A percentile compares a stretch with the other conserved stretches of the same genome.
These are phyloP conservation scores for Globisporangium nagaii DNA, from an alignment of 352 stramenopile species.

Conservation along the genomic window DNA sequence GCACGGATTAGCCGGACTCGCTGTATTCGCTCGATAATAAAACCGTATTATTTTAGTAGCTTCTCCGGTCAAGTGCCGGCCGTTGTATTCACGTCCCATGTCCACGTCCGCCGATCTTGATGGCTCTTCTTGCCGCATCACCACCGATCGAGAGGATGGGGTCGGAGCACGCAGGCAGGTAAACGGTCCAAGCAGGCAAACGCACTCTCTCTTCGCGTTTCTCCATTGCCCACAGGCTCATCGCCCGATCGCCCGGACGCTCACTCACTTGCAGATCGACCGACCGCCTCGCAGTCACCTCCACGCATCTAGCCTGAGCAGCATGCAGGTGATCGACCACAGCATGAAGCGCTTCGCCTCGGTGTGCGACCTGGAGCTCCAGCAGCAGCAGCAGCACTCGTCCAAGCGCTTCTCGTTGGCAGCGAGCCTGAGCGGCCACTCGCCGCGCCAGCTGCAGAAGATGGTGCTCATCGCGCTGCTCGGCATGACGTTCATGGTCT, in stretches of 20 bases:
- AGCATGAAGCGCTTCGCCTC: conserved; percentile 11
- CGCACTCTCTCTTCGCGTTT: no score
- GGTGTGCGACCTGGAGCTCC: conserved; percentile 10
- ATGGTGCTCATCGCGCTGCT: conserved; percentile 2
- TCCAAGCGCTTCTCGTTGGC: not conserved
- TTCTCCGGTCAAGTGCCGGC: no score
- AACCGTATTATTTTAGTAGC: not conserved
- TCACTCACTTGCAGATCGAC: conserved; percentile 1
- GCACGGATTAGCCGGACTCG: no score
- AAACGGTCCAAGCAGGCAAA: no score
- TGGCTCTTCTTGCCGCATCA: conserved; percentile 2
- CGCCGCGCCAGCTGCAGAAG: conserved; percentile 2
- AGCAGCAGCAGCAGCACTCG: not conserved
- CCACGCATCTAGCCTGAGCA: not conserved
- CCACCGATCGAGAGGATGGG: not conserved
- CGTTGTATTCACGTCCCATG: not conserved
- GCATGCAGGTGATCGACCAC: not conserved
- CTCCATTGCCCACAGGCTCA: not conserved
- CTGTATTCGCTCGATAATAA: no score
- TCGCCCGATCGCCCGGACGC: not conserved
- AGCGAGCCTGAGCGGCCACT: not conserved
- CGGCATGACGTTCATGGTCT: conserved; percentile 1
- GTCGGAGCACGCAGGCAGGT: not conserved
- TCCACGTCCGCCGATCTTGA: not conserved
- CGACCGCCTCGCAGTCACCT: no score